phyloP scores from a whole-genome alignment of 1,139 yeast genomes.

The Saccharomyces hybrid region DNA sequence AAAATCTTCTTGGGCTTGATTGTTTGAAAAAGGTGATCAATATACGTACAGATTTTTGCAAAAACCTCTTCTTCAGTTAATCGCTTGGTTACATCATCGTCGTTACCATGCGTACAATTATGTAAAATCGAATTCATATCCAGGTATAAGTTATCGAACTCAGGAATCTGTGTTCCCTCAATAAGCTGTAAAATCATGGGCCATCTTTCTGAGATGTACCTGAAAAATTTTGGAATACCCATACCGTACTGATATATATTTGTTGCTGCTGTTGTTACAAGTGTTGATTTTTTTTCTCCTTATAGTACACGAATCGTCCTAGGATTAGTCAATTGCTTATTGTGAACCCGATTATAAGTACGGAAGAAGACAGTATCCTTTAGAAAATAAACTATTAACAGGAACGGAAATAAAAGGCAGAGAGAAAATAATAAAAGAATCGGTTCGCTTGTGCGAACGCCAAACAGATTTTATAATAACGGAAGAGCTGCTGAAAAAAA shows the following conservation, averaged over 20 bases:
- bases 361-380: not conserved
- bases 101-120: constrained; percentile 80
- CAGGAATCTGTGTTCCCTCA: constrained; percentile 81
- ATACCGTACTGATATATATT: constrained; percentile 13
- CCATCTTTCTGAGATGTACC: constrained; percentile 98
- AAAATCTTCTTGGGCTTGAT: constrained; percentile 82
- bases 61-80: constrained; percentile 88
- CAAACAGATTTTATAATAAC: not conserved
- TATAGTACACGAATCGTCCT: not conserved
- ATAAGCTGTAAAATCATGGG: constrained; percentile 87
- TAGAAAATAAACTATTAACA: not conserved
- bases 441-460: not conserved
- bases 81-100: constrained; percentile 49
- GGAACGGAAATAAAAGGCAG: not conserved
- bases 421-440: not conserved
- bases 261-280: not conserved
- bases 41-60: constrained; percentile 86
- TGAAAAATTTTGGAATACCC: constrained; percentile 95
- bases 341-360: not conserved
- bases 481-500: not conserved
- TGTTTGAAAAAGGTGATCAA: constrained; percentile 83
- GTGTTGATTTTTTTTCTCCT: constrained; percentile 1
- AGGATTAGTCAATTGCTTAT: not conserved
- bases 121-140: constrained; percentile 98
- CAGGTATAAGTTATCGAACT: constrained; percentile 86